These are phyloP conservation scores for Nowakowskiella sp. DNA, from an alignment of 192 early-diverging fungal species.

Conservation along the genomic window DNA sequence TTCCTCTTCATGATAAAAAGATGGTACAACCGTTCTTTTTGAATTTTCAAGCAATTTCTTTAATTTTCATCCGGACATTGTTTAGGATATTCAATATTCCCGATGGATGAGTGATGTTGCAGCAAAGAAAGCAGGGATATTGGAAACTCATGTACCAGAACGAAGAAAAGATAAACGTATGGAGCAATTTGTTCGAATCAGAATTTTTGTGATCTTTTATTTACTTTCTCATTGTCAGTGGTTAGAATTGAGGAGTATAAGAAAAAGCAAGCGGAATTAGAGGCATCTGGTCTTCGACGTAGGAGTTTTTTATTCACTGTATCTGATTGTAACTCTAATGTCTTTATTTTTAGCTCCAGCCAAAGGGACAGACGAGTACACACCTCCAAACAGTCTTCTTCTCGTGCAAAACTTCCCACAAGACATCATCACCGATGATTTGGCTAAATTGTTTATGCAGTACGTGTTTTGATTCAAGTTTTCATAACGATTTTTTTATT, in stretches of 20 bases:
- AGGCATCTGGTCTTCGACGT: not conserved
- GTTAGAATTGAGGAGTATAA: slow-evolving; percentile 63
- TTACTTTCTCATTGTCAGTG: slow-evolving; percentile 56
- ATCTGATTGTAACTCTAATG: not conserved
- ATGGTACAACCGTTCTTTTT: slow-evolving; percentile 45
- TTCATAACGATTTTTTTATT: slow-evolving; percentile 14
- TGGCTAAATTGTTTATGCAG: slow-evolving; percentile 68
- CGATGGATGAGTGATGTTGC: slow-evolving; percentile 29
- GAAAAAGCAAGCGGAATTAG: slow-evolving; percentile 32
- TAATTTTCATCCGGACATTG: not conserved
- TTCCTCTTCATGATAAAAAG: slow-evolving; percentile 73
- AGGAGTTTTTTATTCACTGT: slow-evolving; percentile 12
- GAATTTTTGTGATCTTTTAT: too few relatives aligned
- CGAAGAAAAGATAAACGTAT: too few relatives aligned
- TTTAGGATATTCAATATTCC: slow-evolving; percentile 47
- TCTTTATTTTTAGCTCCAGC: not conserved
- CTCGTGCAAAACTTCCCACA: slow-evolving; percentile 84
- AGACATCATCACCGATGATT: slow-evolving; percentile 54
- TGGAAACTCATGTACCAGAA: too few relatives aligned
- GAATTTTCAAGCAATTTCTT: slow-evolving; percentile 1
- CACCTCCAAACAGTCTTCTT: slow-evolving; percentile 87
- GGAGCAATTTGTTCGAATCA: too few relatives aligned
- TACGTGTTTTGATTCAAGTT: slow-evolving; percentile 23
- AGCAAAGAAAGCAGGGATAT: too few relatives aligned
- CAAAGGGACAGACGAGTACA: slow-evolving; percentile 53